Percentiles rank a stretch among this genome's conserved stretches.
phyloP scores from a whole-genome alignment of 352 stramenopile species.

The Phytophthora citricola region DNA sequence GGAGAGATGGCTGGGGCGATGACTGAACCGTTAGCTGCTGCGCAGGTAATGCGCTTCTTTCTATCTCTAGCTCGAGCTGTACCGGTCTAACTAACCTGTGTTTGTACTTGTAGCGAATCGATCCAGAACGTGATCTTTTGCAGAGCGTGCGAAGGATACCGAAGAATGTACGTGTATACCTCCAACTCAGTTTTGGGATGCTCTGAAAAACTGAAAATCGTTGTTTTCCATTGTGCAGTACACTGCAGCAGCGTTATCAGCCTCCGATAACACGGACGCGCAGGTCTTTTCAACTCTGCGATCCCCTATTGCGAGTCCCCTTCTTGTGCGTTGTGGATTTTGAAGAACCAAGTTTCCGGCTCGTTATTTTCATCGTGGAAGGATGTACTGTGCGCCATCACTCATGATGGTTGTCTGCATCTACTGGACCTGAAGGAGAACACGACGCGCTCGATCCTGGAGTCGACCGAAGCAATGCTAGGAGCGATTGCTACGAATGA shows the following conservation, averaged over 20 bases:
- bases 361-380: conserved; percentile 82
- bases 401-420: conserved; percentile 77
- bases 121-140: conserved; percentile 80
- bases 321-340: conserved; percentile 79
- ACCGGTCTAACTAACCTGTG: conserved; percentile 1
- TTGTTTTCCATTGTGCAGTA: conserved; percentile 40
- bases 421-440: conserved; percentile 79
- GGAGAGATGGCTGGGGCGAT: conserved; percentile 74
- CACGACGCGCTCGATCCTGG: conserved; percentile 52
- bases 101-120: conserved; percentile 60
- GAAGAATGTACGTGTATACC: conserved; percentile 66
- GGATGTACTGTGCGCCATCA: conserved; percentile 80
- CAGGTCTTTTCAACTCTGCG: conserved; percentile 68
- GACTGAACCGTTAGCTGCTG: conserved; percentile 64
- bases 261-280: conserved; percentile 61
- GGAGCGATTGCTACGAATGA: conserved; percentile 60
- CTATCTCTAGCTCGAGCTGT: neutral
- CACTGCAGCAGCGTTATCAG: conserved; percentile 67
- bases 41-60: conserved; percentile 48
- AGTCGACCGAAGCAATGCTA: conserved; percentile 71
- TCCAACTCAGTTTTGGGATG: neutral
- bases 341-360: conserved; percentile 77
- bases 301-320: conserved; percentile 72
- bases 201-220: conserved; percentile 3
- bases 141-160: conserved; percentile 83